Evolutionary conservation across 306 rosid species (phyloP).

Genomic region (Medicago truncatula): MtrunA17r5.0-ANR NC_053043.1:30998001-30998500

Average conservation of each 20-base stretch:
- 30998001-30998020: slow-evolving; percentile 69
- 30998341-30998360: no score
- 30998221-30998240: neutral
- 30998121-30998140: slow-evolving; percentile 17
- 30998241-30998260: neutral
- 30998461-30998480: no score
- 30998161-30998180: neutral
- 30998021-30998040: slow-evolving; percentile 65
- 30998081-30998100: slow-evolving; percentile 53
- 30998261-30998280: neutral
- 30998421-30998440: no score
- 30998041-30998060: slow-evolving; percentile 63
- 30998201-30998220: neutral
- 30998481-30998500: no score
- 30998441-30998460: no score
- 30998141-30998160: slow-evolving; percentile 7
- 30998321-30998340: no score
- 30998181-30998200: slow-evolving; percentile 18
- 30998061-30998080: slow-evolving; percentile 51
- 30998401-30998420: no score
- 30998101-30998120: slow-evolving; percentile 57
- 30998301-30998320: no score
- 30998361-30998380: no score
- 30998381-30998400: no score
- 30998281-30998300: no score